These are phyloP conservation scores for Rhodotorula sphaerocarpa DNA, from an alignment of 768 basidiomycete genomes.

Conservation along the genomic window DNA sequence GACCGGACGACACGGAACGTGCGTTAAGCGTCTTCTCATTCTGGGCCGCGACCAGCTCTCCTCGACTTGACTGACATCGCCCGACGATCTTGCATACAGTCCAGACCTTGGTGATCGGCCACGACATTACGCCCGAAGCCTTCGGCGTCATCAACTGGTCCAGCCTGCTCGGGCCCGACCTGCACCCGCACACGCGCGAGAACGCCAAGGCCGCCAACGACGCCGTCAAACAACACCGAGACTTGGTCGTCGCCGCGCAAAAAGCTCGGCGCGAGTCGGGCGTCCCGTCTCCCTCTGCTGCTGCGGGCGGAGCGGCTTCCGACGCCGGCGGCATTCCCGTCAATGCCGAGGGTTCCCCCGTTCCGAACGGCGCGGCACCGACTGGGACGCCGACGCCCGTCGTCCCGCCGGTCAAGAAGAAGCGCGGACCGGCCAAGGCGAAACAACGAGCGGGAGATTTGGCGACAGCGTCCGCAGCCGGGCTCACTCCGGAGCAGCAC, in stretches of 20 bases:
- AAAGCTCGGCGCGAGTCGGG: not conserved
- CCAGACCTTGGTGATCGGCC: not conserved
- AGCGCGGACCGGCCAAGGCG: no score
- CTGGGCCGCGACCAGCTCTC: not conserved
- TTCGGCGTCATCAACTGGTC: constrained; percentile 7
- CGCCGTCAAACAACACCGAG: not conserved
- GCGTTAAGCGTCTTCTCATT: not conserved
- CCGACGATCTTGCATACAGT: not conserved
- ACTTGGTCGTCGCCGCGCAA: not conserved
- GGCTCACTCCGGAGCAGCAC: no score
- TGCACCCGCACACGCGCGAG: not conserved
- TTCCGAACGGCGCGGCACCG: no score
- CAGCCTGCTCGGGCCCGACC: constrained; percentile 13
- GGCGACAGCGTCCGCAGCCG: no score
- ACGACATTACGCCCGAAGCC: not conserved
- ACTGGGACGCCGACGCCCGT: no score
- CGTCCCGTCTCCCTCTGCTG: not conserved
- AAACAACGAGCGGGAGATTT: no score
- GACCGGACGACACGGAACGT: not conserved
- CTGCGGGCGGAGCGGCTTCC: not conserved
- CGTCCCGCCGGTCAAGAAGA: no score
- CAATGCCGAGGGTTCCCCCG: no score
- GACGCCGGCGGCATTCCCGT: not conserved
- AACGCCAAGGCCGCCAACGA: not conserved
- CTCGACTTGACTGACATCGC: no score